phyloP scores from a whole-genome alignment of 345 rosid genomes.

The Barbarea vulgaris region DNA sequence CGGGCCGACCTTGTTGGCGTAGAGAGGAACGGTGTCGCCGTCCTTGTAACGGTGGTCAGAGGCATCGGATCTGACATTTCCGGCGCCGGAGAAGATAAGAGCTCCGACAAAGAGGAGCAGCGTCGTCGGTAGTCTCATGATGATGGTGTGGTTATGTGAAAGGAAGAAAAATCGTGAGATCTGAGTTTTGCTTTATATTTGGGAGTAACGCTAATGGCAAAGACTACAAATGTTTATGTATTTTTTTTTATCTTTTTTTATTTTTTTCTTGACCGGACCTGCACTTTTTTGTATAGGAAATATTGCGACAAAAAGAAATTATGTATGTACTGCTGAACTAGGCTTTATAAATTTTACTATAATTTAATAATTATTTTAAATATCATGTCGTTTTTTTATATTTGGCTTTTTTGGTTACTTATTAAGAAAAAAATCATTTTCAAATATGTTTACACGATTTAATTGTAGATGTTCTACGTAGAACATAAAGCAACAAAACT shows the following conservation, averaged over 20 bases:
- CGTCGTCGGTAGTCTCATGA: constrained; percentile 30
- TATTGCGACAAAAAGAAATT: neutral
- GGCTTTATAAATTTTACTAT: too few species aligned
- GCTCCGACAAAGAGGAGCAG: constrained; percentile 47
- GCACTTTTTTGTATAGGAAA: neutral
- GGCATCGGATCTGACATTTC: constrained; percentile 58
- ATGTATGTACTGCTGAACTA: too few species aligned
- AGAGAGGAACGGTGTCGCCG: constrained; percentile 68
- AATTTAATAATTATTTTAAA: too few species aligned
- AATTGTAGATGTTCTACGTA: neutral
- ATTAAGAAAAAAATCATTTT: neutral
- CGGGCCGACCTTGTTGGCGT: constrained; percentile 86
- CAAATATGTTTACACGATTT: neutral
- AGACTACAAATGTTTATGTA: neutral
- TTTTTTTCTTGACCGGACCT: neutral
- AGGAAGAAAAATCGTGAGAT: constrained; percentile 28
- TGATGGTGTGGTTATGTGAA: constrained; percentile 22
- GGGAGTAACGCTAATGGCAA: neutral
- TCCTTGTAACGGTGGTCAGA: constrained; percentile 73
- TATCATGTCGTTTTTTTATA: neutral
- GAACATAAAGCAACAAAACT: neutral
- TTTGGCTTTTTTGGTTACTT: neutral
- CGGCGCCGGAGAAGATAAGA: constrained; percentile 40
- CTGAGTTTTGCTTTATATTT: constrained; percentile 33
- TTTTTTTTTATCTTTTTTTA: neutral